Percentiles rank a stretch among this genome's conserved stretches.
These are phyloP conservation scores for Pleurotus eryngii DNA, from an alignment of 768 basidiomycete genomes.

Conservation along the genomic window DNA sequence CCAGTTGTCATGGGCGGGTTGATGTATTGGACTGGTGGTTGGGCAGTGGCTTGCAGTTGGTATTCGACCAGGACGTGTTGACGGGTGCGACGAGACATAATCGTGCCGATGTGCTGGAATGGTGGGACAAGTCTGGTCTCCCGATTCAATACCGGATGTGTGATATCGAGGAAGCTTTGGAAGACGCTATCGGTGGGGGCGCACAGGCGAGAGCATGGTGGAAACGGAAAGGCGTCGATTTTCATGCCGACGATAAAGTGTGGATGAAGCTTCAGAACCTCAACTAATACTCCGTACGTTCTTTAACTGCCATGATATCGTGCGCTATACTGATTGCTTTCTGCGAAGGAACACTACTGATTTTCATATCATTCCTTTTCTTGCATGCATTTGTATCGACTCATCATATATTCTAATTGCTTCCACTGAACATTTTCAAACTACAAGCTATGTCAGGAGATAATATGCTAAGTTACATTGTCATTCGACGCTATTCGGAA, in stretches of 20 bases:
- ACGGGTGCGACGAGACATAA: conserved; percentile 80
- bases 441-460: too few species aligned
- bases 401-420: background rate
- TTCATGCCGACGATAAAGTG: conserved; percentile 79
- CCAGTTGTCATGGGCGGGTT: conserved; percentile 76
- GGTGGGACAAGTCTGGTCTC: conserved; percentile 82
- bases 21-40: conserved; percentile 85
- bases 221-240: conserved; percentile 77
- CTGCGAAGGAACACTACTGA: background rate
- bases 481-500: too few species aligned
- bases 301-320: conserved; percentile 15
- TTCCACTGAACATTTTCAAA: too few species aligned
- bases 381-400: conserved; percentile 1
- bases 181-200: conserved; percentile 83
- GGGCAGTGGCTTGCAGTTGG: conserved; percentile 68
- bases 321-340: background rate
- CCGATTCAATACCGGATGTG: conserved; percentile 86
- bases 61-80: conserved; percentile 79
- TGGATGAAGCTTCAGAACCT: conserved; percentile 84
- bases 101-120: conserved; percentile 76
- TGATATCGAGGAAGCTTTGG: conserved; percentile 88
- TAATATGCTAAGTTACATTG: too few species aligned
- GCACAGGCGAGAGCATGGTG: conserved; percentile 77
- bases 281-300: conserved; percentile 39
- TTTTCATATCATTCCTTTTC: background rate